Percentiles rank a stretch among this genome's conserved stretches.
These are phyloP conservation scores for Podaxis sp. DNA, from an alignment of 768 basidiomycete genomes.

Conservation along the genomic window DNA sequence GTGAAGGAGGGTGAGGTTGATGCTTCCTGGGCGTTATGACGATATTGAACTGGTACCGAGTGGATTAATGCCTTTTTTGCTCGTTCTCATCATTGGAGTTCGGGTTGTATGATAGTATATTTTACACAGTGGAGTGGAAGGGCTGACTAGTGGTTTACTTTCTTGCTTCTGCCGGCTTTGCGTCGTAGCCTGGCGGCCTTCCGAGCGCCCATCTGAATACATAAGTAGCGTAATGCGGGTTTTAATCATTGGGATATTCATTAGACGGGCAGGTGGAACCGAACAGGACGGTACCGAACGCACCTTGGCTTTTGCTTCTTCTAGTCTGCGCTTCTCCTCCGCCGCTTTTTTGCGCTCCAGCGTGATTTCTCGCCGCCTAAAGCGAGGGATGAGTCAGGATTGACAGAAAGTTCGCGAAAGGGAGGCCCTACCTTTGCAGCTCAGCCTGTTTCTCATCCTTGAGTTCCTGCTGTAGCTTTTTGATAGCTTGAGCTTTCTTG, in stretches of 20 bases:
- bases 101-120: conserved; percentile 14
- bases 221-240: background rate
- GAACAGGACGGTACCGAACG: conserved; percentile 17
- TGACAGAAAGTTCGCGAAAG: background rate
- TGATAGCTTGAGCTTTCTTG: conserved; percentile 65
- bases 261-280: background rate
- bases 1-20: conserved; percentile 77
- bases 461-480: conserved; percentile 71
- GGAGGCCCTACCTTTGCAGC: conserved; percentile 47
- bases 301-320: conserved; percentile 67
- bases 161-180: conserved; percentile 75
- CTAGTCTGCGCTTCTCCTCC: conserved; percentile 68
- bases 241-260: conserved; percentile 13
- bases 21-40: conserved; percentile 71
- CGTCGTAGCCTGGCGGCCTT: conserved; percentile 74
- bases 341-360: conserved; percentile 69
- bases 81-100: background rate
- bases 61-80: conserved; percentile 3
- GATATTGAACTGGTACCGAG: conserved; percentile 12
- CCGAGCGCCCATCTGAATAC: conserved; percentile 73
- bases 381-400: conserved; percentile 5
- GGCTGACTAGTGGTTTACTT: conserved; percentile 65
- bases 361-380: conserved; percentile 67
- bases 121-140: conserved; percentile 16
- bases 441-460: conserved; percentile 78